phyloP scores from a whole-genome alignment of 768 basidiomycete species.

The Boletus eberwhitei region DNA sequence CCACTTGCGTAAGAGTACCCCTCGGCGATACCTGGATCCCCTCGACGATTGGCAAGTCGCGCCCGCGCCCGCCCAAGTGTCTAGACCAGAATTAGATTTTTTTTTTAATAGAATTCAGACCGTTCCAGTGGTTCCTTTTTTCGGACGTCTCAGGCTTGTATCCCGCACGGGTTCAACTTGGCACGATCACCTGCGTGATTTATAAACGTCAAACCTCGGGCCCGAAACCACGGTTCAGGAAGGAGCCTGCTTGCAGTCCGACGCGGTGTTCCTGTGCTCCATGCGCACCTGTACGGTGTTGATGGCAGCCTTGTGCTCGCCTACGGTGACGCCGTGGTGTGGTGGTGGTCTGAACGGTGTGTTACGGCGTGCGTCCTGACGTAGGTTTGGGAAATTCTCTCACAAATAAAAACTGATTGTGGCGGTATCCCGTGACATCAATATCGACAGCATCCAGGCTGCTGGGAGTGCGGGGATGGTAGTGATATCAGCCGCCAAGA shows the following conservation, averaged over 20 bases:
- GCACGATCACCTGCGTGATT: background rate
- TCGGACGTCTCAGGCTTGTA: slow-evolving; percentile 1
- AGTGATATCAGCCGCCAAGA: background rate
- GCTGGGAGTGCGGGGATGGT: background rate
- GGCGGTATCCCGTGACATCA: slow-evolving; percentile 5
- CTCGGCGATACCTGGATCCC: slow-evolving; percentile 17
- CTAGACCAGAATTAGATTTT: slow-evolving; percentile 8
- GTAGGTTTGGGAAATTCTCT: slow-evolving; percentile 11
- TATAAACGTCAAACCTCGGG: slow-evolving; percentile 3
- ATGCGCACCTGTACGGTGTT: background rate
- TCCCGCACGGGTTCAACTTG: slow-evolving; percentile 1
- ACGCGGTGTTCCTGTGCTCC: background rate
- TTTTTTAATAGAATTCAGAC: slow-evolving; percentile 7
- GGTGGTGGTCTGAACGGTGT: slow-evolving; percentile 2
- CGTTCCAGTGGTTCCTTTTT: background rate
- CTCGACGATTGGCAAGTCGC: background rate
- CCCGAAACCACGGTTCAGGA: slow-evolving; percentile 4
- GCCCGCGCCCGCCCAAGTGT: background rate
- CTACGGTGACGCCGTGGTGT: slow-evolving; percentile 6
- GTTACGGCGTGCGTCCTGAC: slow-evolving; percentile 2
- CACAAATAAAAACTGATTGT: slow-evolving; percentile 8
- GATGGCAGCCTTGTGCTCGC: slow-evolving; percentile 2
- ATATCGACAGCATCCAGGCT: background rate
- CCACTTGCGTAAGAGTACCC: slow-evolving; percentile 6
- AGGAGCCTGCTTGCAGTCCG: background rate